Percentiles rank a stretch among this genome's conserved stretches.
phyloP scores from a whole-genome alignment of 345 rosid genomes.

The Linum trigynum region DNA sequence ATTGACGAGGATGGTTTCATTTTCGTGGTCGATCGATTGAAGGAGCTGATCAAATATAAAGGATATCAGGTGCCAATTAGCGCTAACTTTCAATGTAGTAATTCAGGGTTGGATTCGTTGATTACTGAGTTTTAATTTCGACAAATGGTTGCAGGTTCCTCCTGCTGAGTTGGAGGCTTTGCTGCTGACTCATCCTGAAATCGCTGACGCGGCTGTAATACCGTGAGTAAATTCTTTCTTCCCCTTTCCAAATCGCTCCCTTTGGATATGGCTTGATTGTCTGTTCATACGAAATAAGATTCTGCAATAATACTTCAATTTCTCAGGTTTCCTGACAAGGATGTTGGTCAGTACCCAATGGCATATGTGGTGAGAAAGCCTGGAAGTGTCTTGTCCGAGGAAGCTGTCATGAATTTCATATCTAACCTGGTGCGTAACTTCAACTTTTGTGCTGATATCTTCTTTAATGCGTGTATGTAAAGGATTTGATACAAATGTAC shows the following conservation, averaged over 20 bases:
- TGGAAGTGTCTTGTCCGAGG: conserved; percentile 41
- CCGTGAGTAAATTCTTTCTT: conserved; percentile 41
- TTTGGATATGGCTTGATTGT: neutral
- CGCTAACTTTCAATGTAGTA: neutral
- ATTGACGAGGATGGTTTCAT: conserved; percentile 78
- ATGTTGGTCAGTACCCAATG: conserved; percentile 80
- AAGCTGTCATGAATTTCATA: conserved; percentile 51
- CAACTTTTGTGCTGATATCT: neutral
- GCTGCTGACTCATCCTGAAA: conserved; percentile 59
- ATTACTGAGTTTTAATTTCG: neutral
- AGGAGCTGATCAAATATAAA: conserved; percentile 89
- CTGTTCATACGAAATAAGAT: too few relatives aligned
- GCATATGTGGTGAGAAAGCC: conserved; percentile 65
- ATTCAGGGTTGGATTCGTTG: neutral
- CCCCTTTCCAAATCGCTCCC: neutral
- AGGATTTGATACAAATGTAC: too few relatives aligned
- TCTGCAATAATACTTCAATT: neutral
- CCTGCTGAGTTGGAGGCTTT: conserved; percentile 90
- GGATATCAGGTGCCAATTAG: conserved; percentile 63
- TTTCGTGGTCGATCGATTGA: conserved; percentile 76
- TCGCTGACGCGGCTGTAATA: conserved; percentile 69
- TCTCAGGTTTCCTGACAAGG: conserved; percentile 68
- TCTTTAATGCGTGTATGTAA: too few relatives aligned
- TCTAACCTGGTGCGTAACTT: conserved; percentile 40
- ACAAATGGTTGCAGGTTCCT: conserved; percentile 44